phyloP scores from a whole-genome alignment of 192 early-diverging fungal species.

The Chytriomyces sp. region DNA sequence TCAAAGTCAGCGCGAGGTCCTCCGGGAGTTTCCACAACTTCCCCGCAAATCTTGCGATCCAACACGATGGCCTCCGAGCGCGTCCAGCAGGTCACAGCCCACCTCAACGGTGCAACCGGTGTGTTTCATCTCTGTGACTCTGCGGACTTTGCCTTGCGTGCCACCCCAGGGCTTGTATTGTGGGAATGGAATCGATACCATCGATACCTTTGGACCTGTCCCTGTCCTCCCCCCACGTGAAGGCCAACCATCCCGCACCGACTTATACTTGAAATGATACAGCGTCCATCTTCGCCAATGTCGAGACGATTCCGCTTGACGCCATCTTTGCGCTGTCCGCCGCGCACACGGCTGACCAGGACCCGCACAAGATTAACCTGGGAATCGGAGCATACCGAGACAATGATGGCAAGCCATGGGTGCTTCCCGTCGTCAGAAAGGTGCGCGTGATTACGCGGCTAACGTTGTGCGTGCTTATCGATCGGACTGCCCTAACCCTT shows the following conservation, averaged over 20 bases:
- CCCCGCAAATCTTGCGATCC: too few species aligned
- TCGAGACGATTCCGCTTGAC: conserved; percentile 75
- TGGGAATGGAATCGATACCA: too few species aligned
- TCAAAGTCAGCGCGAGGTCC: too few species aligned
- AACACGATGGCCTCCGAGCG: conserved; percentile 11
- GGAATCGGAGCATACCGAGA: conserved; percentile 96
- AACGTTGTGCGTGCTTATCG: background rate
- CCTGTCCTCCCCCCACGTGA: background rate
- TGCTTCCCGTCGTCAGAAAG: conserved; percentile 91
- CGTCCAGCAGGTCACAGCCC: conserved; percentile 11
- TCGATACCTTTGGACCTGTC: background rate
- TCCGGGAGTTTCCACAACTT: too few species aligned
- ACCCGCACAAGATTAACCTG: conserved; percentile 85
- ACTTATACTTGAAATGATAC: background rate
- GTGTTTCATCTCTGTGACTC: too few species aligned
- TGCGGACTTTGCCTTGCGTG: too few species aligned
- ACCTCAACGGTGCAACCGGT: too few species aligned
- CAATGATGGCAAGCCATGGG: conserved; percentile 90
- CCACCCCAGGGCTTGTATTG: background rate
- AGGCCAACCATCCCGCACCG: background rate
- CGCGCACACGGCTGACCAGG: conserved; percentile 75
- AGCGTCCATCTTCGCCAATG: conserved; percentile 37
- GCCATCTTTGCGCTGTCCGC: conserved; percentile 89
- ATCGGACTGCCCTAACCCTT: background rate
- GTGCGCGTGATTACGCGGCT: conserved; percentile 38